Evolutionary conservation across 805 yeast genomes (phyloP), one percentile per base, ranked within the genome.

Genomic region (Candida vartiovaarae): DNA sequence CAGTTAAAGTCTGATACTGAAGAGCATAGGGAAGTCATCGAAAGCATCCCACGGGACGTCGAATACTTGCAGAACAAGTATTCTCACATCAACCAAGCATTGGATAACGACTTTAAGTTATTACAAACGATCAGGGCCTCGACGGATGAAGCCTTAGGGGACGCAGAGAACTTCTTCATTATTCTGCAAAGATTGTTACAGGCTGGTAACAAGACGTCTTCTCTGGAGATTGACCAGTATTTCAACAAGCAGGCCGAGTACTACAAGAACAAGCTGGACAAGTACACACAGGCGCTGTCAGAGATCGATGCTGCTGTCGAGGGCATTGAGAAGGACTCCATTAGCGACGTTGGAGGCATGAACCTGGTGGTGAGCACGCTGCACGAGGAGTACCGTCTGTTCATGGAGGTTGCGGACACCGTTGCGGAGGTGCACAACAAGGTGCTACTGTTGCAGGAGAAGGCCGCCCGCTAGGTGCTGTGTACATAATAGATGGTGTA

Each of bases 331-430:
- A 66, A 65, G 38, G 76, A 76, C 23, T 64, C 75, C 29, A 58
- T 65, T 15, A 74, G 76, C 36, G 64, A 61, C 39, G 49, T 56
- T 8, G 55, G 62, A 48, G 73, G 74, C 0, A 53, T 74, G 62
- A 80, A 57, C 46, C 68, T 73, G 50, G 72, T 83, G 27, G 75
- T 82, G 11, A 72, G 74, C 39, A 80, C 86, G 0, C 71, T 84
- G 26, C 76, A 76, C 44, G 80, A 78, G 52, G 91, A 84, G 61
- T 84, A 81, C 57, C 68, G 69, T 36, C 64, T 84, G 42, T 84
- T 82, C 61, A 80, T 83, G 79, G 90, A 83, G 59, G 68, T 82
- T 36, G 82, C 90, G 39, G 85, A 83, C 59, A 74, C 77, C 34
- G 72, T 82, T 57, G 90, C 91, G 3, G 85, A 80, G 51, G 61